These are phyloP conservation scores for Cocos nucifera DNA, from an alignment of 176 grass and related monocot genomes.

Conservation along the genomic window DNA sequence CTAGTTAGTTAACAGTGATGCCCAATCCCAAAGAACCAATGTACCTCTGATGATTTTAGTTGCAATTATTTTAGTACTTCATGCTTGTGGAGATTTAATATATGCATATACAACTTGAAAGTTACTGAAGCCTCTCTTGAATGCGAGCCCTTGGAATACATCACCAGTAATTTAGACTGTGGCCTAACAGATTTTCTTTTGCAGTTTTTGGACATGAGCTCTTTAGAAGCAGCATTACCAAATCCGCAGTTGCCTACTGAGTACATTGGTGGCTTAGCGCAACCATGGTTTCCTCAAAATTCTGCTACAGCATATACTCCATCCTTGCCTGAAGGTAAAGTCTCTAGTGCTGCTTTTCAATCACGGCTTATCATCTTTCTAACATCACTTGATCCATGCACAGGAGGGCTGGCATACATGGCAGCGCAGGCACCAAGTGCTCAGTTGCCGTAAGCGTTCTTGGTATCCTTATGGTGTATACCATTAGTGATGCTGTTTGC, in stretches of 20 bases:
- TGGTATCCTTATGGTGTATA: neutral
- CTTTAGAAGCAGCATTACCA: slow-evolving; percentile 48
- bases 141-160: no score
- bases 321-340: slow-evolving; percentile 50
- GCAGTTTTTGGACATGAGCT: slow-evolving; percentile 87
- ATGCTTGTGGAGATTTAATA: no score
- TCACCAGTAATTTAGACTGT: no score
- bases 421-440: slow-evolving; percentile 30
- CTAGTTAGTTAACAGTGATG: no score
- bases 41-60: no score
- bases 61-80: no score
- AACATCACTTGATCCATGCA: slow-evolving; percentile 23
- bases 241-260: slow-evolving; percentile 34
- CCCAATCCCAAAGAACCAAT: no score
- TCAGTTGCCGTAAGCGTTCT: slow-evolving; percentile 53
- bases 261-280: slow-evolving; percentile 27
- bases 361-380: neutral
- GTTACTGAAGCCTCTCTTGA: no score
- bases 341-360: neutral
- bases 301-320: slow-evolving; percentile 32
- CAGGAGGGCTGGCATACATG: slow-evolving; percentile 49
- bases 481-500: neutral
- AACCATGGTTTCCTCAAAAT: slow-evolving; percentile 54
- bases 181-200: slow-evolving; percentile 6
- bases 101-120: no score